A percentile compares a stretch with the other conserved stretches of the same genome.
phyloP scores from a whole-genome alignment of 2,329 filamentous ascomycete genomes.

The Ophiostoma ips region DNA sequence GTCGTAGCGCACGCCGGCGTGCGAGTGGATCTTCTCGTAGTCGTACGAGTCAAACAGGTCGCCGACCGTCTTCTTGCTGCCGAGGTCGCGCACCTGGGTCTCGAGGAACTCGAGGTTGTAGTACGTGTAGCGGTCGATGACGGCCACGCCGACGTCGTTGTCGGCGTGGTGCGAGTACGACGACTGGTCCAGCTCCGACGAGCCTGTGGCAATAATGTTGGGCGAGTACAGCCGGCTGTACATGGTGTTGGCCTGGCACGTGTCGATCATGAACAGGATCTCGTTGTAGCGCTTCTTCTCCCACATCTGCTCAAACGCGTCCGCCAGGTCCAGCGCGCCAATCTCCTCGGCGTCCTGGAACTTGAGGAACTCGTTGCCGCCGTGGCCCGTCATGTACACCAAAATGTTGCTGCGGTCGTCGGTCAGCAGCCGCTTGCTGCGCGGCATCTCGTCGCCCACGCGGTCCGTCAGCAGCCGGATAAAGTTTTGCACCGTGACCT shows the following conservation, averaged over 20 bases:
- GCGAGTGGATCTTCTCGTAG: slow-evolving; percentile 83
- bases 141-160: slow-evolving; percentile 92
- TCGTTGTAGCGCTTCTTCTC: slow-evolving; percentile 99
- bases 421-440: slow-evolving; percentile 84
- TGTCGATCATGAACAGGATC: slow-evolving; percentile 99
- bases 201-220: slow-evolving; percentile 97
- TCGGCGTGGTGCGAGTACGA: slow-evolving; percentile 97
- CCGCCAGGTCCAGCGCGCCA: slow-evolving; percentile 84
- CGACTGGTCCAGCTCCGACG: slow-evolving; percentile 86
- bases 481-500: slow-evolving; percentile 98
- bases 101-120: slow-evolving; percentile 97
- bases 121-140: slow-evolving; percentile 97
- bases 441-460: slow-evolving; percentile 84
- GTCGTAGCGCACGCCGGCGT: slow-evolving; percentile 86
- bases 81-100: slow-evolving; percentile 71
- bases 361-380: slow-evolving; percentile 94
- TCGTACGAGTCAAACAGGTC: slow-evolving; percentile 96
- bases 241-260: slow-evolving; percentile 98
- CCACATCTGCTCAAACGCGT: slow-evolving; percentile 99
- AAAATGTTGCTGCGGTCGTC: slow-evolving; percentile 94
- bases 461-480: slow-evolving; percentile 90
- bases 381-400: slow-evolving; percentile 98
- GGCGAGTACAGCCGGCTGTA: slow-evolving; percentile 96
- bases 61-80: slow-evolving; percentile 77
- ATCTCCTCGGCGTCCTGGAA: slow-evolving; percentile 98